Conservation (phyloP, 2,329 filamentous ascomycete species). For the Dichotomopilus funicola region DNA sequence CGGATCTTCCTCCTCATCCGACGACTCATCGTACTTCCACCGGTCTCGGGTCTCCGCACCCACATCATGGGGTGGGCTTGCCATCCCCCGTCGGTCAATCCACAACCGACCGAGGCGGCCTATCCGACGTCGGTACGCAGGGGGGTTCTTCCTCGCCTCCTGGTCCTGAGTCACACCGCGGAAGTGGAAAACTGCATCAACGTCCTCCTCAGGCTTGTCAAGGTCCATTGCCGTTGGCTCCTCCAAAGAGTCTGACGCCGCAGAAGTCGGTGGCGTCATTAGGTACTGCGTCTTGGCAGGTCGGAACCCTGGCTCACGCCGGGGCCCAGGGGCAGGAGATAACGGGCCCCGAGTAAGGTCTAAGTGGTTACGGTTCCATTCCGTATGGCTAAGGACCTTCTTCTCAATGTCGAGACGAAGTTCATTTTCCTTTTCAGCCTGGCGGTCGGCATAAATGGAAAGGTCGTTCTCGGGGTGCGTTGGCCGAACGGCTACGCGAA, state of each 20-base stretch:
- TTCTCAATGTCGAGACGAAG: slow-evolving; percentile 77
- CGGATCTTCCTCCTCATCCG: slow-evolving; percentile 75
- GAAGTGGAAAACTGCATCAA: slow-evolving; percentile 40
- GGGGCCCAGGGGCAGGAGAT: slow-evolving; percentile 65
- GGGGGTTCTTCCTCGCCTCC: slow-evolving; percentile 37
- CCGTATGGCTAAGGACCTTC: slow-evolving; percentile 79
- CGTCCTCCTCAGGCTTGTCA: slow-evolving; percentile 37
- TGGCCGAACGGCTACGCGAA: slow-evolving; percentile 62
- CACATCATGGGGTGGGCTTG: slow-evolving; percentile 42
- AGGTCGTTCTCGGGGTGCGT: slow-evolving; percentile 78
- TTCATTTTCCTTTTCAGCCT: slow-evolving; percentile 74
- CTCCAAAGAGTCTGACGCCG: slow-evolving; percentile 41
- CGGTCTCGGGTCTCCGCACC: slow-evolving; percentile 50
- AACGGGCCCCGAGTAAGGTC: slow-evolving; percentile 83
- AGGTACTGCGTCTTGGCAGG: slow-evolving; percentile 65
- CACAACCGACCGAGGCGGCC: slow-evolving; percentile 79
- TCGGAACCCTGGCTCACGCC: slow-evolving; percentile 58
- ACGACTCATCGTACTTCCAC: slow-evolving; percentile 83
- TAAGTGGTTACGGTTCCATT: slow-evolving; percentile 86
- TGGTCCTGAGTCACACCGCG: slow-evolving; percentile 37
- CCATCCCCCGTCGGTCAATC: slow-evolving; percentile 76
- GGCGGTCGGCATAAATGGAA: slow-evolving; percentile 65
- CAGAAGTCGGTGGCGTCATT: slow-evolving; percentile 57
- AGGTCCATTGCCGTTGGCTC: slow-evolving; percentile 43
- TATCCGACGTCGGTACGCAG: slow-evolving; percentile 74